Evolutionary conservation across 2,329 filamentous ascomycete genomes (phyloP).

Genomic region (Remersonia thermophila): DNA sequence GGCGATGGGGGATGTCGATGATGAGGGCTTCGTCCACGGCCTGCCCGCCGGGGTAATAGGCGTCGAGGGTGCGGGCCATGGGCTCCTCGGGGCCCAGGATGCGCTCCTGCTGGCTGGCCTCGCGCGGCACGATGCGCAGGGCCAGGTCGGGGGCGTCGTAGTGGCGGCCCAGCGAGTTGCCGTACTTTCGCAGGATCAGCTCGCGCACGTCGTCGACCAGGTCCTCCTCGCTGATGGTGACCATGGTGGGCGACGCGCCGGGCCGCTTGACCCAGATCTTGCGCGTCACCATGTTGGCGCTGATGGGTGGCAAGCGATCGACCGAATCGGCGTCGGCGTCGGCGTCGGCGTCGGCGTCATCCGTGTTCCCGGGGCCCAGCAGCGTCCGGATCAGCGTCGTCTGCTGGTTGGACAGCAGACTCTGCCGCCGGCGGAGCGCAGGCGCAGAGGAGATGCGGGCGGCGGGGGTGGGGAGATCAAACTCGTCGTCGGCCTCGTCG

Average conservation of each 20-base stretch:
- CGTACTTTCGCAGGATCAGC: conserved; percentile 83
- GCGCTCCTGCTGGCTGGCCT: conserved; percentile 53
- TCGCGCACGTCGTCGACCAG: conserved; percentile 91
- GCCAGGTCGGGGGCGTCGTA: conserved; percentile 87
- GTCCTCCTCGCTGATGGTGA: conserved; percentile 76
- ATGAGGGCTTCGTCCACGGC: conserved; percentile 77
- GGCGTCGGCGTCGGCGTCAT: conserved; percentile 14
- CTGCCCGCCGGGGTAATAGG: conserved; percentile 78
- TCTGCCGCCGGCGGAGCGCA: conserved; percentile 28
- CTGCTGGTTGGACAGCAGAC: conserved; percentile 33
- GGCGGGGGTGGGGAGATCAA: conserved; percentile 2
- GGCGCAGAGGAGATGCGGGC: conserved; percentile 9
- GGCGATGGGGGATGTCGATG: conserved; percentile 69
- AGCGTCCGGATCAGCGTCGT: conserved; percentile 39
- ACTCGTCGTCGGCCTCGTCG: conserved; percentile 4
- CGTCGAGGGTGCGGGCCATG: conserved; percentile 64
- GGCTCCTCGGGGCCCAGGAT: conserved; percentile 75
- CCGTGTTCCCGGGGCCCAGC: conserved; percentile 30
- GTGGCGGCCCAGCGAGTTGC: conserved; percentile 75
- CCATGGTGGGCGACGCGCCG: conserved; percentile 72
- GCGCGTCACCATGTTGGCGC: conserved; percentile 47
- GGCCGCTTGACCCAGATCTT: conserved; percentile 95
- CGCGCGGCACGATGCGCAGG: conserved; percentile 63
- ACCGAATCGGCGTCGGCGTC: conserved; percentile 26
- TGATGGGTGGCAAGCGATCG: conserved; percentile 24